Evolutionary conservation across 2,329 filamentous ascomycete species (phyloP), one percentile per base, ranked within the genome.

Genomic region (Penicillium concentricum): DNA sequence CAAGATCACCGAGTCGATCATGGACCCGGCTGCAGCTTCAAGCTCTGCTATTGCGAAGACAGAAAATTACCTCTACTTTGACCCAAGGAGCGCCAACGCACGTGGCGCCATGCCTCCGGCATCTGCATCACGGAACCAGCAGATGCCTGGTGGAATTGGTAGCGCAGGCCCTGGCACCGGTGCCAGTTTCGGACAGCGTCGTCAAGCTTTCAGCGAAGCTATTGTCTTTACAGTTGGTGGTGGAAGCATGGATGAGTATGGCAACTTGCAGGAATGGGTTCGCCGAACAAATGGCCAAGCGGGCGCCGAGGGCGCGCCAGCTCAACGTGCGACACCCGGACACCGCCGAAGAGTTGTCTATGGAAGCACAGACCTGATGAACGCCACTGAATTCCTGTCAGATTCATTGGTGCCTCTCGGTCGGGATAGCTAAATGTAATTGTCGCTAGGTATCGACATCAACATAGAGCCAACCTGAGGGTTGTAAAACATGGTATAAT

Each of bases 241-340:
- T 45, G 94, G 94, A 41, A 97, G 92, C 72, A 97, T 99, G 90
- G 94, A 99, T 67, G 94, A 99, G 74, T 99, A 97, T 72, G 93
- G 92, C 20, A 99, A 99, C 74, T 74, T 99, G 72, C 91, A 96
- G 72, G 94, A 97, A 71, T 99, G 94, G 94, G 91, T 93, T 5
- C 86, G 85, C 73, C 83, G 93, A 62, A 92, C 91, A 4, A 82
- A 77, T 49, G 79, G 78, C 39, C 75, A 72, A 46, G 81, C 82
- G 46, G 85, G 85, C 15, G 76, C 76, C 35, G 80, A 79, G 41
- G 77, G 76, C 30, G 71, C 72, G 16, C 65, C 69, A 15, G 59
- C 59, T 5, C 62, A 66, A 39, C 60, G 63, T 30, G 55, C 60
- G 6, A 78, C 47, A n/a, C 24, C 65, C 41, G 83, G 85, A 9